A percentile compares a stretch with the other conserved stretches of the same genome.
Conservation (phyloP, 1,284 basidiomycete species). For the Lignosus rhinocerotis region DNA sequence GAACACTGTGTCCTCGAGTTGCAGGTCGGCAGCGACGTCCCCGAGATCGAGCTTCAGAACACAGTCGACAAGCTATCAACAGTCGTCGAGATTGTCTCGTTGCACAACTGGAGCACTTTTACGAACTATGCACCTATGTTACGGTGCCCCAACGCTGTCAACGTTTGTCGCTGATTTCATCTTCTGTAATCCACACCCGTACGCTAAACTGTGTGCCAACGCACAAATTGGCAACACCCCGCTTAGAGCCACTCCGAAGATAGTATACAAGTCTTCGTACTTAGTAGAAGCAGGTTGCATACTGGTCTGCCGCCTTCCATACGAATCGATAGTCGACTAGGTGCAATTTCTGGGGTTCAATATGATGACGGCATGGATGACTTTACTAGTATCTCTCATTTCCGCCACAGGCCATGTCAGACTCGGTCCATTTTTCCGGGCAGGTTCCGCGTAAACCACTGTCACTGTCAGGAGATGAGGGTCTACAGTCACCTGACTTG, state of each 20-base stretch:
- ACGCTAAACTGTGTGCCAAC: no score
- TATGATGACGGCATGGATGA: no score
- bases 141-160: no score
- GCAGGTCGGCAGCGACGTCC: neutral
- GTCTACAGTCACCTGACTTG: slow-evolving; percentile 13
- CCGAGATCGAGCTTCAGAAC: neutral
- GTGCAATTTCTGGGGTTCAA: no score
- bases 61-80: neutral
- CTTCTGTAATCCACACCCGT: no score
- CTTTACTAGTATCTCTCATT: neutral
- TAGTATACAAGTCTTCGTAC: no score
- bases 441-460: neutral
- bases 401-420: neutral
- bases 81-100: neutral
- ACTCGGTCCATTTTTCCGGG: neutral
- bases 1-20: neutral
- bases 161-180: no score
- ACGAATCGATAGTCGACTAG: no score
- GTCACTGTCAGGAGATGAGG: neutral
- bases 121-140: neutral
- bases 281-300: no score
- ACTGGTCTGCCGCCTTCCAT: no score
- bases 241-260: no score
- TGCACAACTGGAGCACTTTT: neutral
- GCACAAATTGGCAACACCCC: no score